Percentiles rank a stretch among this genome's conserved stretches.
Conservation (phyloP, 495 filamentous ascomycete species). For the Trichoderma asperelloides region DNA sequence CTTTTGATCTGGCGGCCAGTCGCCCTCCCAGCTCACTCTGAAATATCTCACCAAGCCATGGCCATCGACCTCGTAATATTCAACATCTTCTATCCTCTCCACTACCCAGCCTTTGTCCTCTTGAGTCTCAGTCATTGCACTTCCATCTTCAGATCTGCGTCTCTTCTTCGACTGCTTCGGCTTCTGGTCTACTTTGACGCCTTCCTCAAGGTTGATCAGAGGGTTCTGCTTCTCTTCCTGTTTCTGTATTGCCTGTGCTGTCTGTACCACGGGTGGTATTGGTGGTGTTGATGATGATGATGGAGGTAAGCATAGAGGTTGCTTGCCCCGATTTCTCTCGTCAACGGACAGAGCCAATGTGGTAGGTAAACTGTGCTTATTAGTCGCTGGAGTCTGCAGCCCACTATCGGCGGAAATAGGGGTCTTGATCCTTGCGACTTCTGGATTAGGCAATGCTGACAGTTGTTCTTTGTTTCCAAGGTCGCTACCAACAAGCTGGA, state of each 20-base stretch:
- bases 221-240: too few species aligned
- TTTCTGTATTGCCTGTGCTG: too few species aligned
- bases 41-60: slow-evolving; percentile 19
- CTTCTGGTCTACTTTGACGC: neutral
- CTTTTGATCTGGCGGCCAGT: slow-evolving; percentile 38
- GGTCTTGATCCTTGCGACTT: neutral
- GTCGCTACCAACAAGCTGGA: neutral
- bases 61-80: slow-evolving; percentile 20
- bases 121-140: neutral
- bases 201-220: neutral
- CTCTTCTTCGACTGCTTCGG: neutral
- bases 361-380: neutral
- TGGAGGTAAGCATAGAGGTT: neutral
- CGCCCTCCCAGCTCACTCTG: slow-evolving; percentile 37
- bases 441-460: neutral
- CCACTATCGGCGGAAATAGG: neutral
- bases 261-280: neutral
- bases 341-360: neutral
- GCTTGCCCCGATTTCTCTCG: neutral
- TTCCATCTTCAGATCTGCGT: neutral
- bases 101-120: slow-evolving; percentile 14
- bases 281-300: neutral
- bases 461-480: neutral
- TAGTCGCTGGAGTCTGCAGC: neutral
- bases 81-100: slow-evolving; percentile 11